A percentile compares a stretch with the other conserved stretches of the same genome.
Conservation (phyloP, 2,329 filamentous ascomycete species). For the Epichloe glyceriae region DNA sequence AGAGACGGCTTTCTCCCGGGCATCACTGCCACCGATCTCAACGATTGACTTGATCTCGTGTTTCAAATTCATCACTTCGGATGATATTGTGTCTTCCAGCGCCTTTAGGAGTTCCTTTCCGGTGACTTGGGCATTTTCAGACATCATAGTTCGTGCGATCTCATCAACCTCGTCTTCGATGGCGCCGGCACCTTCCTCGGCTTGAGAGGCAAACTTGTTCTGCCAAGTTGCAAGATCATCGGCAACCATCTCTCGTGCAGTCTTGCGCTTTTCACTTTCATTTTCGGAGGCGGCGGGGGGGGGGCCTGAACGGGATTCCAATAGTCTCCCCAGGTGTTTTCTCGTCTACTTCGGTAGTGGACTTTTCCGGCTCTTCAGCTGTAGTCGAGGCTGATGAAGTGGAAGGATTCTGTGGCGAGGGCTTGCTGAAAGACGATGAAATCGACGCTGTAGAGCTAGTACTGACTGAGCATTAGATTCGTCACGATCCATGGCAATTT, state of each 20-base stretch:
- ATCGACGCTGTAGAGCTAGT: constrained; percentile 12
- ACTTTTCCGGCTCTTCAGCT: constrained; percentile 7
- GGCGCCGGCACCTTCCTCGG: constrained; percentile 63
- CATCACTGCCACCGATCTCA: constrained; percentile 27
- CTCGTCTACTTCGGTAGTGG: constrained; percentile 17
- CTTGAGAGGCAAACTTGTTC: constrained; percentile 72
- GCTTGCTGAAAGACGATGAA: constrained; percentile 23
- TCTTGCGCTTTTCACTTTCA: constrained; percentile 42
- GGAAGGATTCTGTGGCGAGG: constrained; percentile 18
- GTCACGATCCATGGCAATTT: neutral
- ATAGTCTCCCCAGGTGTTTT: constrained; percentile 12
- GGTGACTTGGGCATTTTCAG: constrained; percentile 49
- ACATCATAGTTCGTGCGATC: constrained; percentile 40
- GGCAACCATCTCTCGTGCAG: constrained; percentile 53
- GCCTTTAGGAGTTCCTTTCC: constrained; percentile 55
- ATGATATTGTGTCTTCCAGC: constrained; percentile 53
- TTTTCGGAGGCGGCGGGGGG: constrained; percentile 31
- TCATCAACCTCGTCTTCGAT: constrained; percentile 59
- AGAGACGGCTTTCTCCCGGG: constrained; percentile 29
- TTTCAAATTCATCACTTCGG: constrained; percentile 54
- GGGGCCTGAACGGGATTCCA: constrained; percentile 29
- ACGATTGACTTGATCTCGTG: constrained; percentile 52
- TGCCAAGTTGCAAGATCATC: constrained; percentile 79
- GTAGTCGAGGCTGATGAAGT: constrained; percentile 20
- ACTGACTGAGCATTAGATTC: neutral